Conservation (phyloP, 306 rosid genomes). For the Cucumis hystrix region DNA sequence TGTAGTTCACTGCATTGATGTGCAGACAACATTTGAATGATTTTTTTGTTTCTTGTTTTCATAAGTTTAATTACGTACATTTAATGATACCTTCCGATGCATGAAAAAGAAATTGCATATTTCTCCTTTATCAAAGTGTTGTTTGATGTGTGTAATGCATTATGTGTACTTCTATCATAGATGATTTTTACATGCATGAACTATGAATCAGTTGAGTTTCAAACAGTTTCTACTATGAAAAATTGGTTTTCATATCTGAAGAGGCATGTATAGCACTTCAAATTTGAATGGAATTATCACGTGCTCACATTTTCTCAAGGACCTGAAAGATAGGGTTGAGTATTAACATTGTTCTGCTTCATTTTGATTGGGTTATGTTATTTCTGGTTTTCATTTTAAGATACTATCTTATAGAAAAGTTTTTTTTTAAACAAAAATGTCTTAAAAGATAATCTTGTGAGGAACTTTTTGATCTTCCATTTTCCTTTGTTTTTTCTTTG, state of each 20-base stretch:
- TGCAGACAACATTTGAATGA: not conserved
- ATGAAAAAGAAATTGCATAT: not conserved
- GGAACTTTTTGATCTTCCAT: not conserved
- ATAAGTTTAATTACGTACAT: not conserved
- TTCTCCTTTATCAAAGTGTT: not conserved
- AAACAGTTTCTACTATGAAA: not conserved
- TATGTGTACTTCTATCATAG: not conserved
- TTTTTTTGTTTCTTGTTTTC: not conserved
- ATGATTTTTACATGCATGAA: not conserved
- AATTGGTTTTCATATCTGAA: not conserved
- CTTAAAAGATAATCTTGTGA: not conserved
- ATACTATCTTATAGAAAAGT: too few relatives aligned
- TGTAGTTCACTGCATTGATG: not conserved
- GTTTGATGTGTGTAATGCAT: not conserved
- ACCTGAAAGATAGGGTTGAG: not conserved
- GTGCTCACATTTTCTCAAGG: not conserved
- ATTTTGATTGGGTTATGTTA: not conserved
- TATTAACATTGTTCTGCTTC: not conserved
- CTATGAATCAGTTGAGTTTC: not conserved
- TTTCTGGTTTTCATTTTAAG: not conserved
- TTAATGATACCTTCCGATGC: not conserved
- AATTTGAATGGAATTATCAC: not conserved
- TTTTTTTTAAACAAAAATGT: too few relatives aligned
- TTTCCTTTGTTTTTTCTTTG: slow-evolving; percentile 4
- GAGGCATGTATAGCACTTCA: not conserved